Conservation (phyloP, 2,329 filamentous ascomycete species). For the Xylaria sp. region DNA sequence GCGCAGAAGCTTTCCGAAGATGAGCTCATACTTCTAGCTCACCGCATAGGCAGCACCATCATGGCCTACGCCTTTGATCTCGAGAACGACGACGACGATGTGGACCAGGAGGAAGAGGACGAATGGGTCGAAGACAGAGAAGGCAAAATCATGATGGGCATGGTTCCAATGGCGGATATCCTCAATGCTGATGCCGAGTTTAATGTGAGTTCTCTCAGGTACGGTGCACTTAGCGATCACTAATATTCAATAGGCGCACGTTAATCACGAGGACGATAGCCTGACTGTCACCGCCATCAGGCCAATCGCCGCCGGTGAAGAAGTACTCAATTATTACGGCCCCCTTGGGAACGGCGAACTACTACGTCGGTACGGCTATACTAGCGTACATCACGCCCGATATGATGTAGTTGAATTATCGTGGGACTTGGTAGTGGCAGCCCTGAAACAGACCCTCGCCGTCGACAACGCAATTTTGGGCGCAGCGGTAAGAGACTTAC, state of each 20-base stretch:
- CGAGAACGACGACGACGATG: constrained; percentile 61
- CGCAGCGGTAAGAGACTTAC: constrained; percentile 53
- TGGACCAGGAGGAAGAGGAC: constrained; percentile 69
- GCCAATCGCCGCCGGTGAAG: constrained; percentile 74
- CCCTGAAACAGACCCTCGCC: constrained; percentile 55
- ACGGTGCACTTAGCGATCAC: neutral
- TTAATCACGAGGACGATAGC: constrained; percentile 63
- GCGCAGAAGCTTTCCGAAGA: constrained; percentile 54
- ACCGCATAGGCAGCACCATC: constrained; percentile 86
- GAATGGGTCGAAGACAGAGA: constrained; percentile 74
- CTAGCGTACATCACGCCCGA: constrained; percentile 78
- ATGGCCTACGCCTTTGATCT: constrained; percentile 96
- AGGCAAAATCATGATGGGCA: constrained; percentile 73
- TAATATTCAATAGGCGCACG: constrained; percentile 57
- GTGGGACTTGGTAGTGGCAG: constrained; percentile 65
- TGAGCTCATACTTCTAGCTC: constrained; percentile 66
- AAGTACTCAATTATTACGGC: constrained; percentile 91
- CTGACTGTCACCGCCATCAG: constrained; percentile 79
- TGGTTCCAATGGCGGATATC: constrained; percentile 92
- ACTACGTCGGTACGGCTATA: constrained; percentile 85
- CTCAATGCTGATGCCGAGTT: constrained; percentile 90
- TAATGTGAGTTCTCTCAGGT: constrained; percentile 66
- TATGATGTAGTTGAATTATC: constrained; percentile 87
- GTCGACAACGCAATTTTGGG: constrained; percentile 54
- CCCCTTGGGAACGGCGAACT: constrained; percentile 85